Base-by-base conservation (phyloP, 306 rosid species). In the Corylus avellana region DNA sequence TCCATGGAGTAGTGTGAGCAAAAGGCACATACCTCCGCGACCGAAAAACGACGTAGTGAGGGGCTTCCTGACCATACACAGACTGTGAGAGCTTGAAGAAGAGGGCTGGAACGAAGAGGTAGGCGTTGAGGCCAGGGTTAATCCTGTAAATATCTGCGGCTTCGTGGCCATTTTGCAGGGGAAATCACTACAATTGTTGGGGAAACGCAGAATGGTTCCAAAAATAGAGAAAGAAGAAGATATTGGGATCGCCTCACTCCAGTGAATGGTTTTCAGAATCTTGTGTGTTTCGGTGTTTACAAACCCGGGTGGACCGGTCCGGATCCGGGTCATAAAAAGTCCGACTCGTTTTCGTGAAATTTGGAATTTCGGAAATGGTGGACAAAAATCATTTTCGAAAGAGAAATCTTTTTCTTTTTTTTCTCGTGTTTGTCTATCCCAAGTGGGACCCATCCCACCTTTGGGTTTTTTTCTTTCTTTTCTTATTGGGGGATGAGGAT, bases 1-100 rank as follows among this genome's bases (percentile, higher is more conserved):
- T 50, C 39, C 13, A 75, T 29, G 62, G n/a, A 22, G 48, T 49
- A 39, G 46, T 22, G 29, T 13, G 62, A 54, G 46, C n/a, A 56
- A 50, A 50, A 62, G 48, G 42, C 59, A 72, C 71, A 68, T 55
- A 84, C 92, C 86, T 84, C 89, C 75, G 14, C 82, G 75, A 74
- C 86, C 89, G 83, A 93, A 83, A 72, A 93, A 90, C 59, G 97
- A 84, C 10, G 93, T 64, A 3, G 80, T 70, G 37, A 87, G 91
- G 84, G 92, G 92, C 80, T 78, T 90, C 64, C 82, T 82, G 83
- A 81, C 78, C 72, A 80, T 61, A 72, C 70, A 79, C 8, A 88
- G 89, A 48, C 78, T 29, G 0, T 64, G 56, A 39, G 93, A 84
- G 73, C 64, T 78, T 14, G 90, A 22, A 22, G 93, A 87, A 74